Conservation (phyloP, 2,329 filamentous ascomycete species). For the Aspergillus spinulosporus region DNA sequence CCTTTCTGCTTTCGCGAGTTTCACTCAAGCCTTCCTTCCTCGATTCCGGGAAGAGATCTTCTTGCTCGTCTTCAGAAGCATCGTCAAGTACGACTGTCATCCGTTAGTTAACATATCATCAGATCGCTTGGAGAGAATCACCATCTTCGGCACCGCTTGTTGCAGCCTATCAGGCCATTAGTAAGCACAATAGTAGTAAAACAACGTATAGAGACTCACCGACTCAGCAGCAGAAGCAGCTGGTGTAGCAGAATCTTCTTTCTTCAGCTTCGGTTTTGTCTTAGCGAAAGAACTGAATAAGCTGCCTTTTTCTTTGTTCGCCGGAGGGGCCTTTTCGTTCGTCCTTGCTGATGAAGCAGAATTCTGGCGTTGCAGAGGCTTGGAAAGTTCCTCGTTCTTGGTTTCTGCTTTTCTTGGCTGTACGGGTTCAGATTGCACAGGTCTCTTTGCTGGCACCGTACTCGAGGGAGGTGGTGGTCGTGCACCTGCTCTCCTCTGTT, state of each 20-base stretch:
- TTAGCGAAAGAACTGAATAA: slow-evolving; percentile 81
- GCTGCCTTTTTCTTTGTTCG: slow-evolving; percentile 63
- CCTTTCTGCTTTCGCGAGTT: slow-evolving; percentile 53
- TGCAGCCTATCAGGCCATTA: slow-evolving; percentile 31
- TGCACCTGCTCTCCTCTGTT: slow-evolving; percentile 50
- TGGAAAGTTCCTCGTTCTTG: slow-evolving; percentile 24
- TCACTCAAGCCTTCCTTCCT: slow-evolving; percentile 40
- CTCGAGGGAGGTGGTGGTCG: slow-evolving; percentile 39
- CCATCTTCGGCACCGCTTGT: slow-evolving; percentile 53
- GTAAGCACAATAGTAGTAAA: not conserved
- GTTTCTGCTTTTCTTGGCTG: slow-evolving; percentile 27
- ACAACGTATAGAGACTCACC: slow-evolving; percentile 32
- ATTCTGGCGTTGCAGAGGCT: slow-evolving; percentile 21
- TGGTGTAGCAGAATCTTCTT: slow-evolving; percentile 44
- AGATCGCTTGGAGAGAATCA: slow-evolving; percentile 26
- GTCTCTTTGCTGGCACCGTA: slow-evolving; percentile 42
- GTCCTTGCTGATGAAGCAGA: slow-evolving; percentile 36
- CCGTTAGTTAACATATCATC: slow-evolving; percentile 28
- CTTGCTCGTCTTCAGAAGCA: slow-evolving; percentile 59
- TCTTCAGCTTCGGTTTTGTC: slow-evolving; percentile 60
- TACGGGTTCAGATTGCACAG: slow-evolving; percentile 31
- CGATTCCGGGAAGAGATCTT: slow-evolving; percentile 50
- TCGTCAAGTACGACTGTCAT: slow-evolving; percentile 50
- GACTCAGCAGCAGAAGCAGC: slow-evolving; percentile 34
- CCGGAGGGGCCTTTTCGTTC: slow-evolving; percentile 40